phyloP scores from a whole-genome alignment of 257 asterid species.

The Thymus mandschuricus region DNA sequence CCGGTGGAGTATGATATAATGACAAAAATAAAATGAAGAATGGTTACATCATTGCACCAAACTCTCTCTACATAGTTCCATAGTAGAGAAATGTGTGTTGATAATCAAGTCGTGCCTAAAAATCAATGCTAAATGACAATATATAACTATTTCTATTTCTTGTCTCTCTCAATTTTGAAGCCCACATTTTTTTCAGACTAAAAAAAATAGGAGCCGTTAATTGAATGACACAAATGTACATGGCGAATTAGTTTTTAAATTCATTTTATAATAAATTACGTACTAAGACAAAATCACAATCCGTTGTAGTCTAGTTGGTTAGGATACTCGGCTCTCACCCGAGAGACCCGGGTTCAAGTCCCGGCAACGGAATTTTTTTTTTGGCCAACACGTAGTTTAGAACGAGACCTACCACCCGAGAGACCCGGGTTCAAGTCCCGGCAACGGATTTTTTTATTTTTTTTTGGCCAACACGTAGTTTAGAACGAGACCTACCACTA shows the following conservation, averaged over 20 bases:
- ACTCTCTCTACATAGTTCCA: neutral
- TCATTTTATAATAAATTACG: no score
- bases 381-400: no score
- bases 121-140: slow-evolving; percentile 27
- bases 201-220: neutral
- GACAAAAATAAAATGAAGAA: neutral
- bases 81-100: slow-evolving; percentile 11
- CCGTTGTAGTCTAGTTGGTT: slow-evolving; percentile 98
- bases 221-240: neutral
- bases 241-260: no score
- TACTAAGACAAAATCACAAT: no score
- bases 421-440: slow-evolving; percentile 99
- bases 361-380: slow-evolving; percentile 78
- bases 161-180: slow-evolving; percentile 10
- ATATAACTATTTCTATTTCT: neutral
- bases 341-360: slow-evolving; percentile 94
- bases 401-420: slow-evolving; percentile 55
- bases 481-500: no score
- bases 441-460: slow-evolving; percentile 54
- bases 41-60: slow-evolving; percentile 13
- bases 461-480: neutral
- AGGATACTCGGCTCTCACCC: slow-evolving; percentile 99
- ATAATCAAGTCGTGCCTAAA: slow-evolving; percentile 15
- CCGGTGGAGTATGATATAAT: neutral
- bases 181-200: neutral